These are phyloP conservation scores for Blepharisma undulans DNA, from an alignment of 169 alveolate species.

Conservation along the genomic window DNA sequence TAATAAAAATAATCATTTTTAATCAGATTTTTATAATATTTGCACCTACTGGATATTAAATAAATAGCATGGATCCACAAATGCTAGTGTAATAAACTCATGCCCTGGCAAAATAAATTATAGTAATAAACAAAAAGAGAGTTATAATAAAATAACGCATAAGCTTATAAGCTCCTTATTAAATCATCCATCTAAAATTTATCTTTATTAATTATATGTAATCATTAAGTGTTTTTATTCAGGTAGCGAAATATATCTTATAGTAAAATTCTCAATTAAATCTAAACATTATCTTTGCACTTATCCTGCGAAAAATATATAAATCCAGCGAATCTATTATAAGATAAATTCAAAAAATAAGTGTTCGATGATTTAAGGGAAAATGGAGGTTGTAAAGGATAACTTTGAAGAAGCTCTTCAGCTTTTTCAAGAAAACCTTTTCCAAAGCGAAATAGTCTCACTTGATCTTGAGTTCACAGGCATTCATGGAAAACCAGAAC, in stretches of 20 bases:
- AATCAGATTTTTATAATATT: not conserved
- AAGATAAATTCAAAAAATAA: not conserved
- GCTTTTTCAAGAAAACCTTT: not conserved
- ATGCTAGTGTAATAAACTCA: too few species aligned
- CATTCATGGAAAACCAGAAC: constrained; percentile 24
- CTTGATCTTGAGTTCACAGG: constrained; percentile 41
- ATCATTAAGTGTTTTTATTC: too few species aligned
- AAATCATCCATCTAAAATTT: too few species aligned
- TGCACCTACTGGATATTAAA: not conserved
- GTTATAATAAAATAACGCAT: too few species aligned
- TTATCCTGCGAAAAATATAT: too few species aligned
- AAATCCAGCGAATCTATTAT: too few species aligned
- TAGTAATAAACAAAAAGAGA: not conserved
- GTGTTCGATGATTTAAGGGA: not conserved
- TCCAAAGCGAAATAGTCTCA: not conserved
- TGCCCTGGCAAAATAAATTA: not conserved
- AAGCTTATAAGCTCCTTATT: too few species aligned
- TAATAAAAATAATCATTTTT: too few species aligned
- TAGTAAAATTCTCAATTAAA: too few species aligned
- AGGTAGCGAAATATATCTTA: too few species aligned
- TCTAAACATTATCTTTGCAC: too few species aligned
- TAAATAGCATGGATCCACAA: not conserved
- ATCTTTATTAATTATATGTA: too few species aligned
- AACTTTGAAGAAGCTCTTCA: constrained; percentile 16
- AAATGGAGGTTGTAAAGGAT: constrained; percentile 26